Evolutionary conservation across 2,329 filamentous ascomycete species (phyloP).

Genomic region (Colletotrichum endophyticum): DNA sequence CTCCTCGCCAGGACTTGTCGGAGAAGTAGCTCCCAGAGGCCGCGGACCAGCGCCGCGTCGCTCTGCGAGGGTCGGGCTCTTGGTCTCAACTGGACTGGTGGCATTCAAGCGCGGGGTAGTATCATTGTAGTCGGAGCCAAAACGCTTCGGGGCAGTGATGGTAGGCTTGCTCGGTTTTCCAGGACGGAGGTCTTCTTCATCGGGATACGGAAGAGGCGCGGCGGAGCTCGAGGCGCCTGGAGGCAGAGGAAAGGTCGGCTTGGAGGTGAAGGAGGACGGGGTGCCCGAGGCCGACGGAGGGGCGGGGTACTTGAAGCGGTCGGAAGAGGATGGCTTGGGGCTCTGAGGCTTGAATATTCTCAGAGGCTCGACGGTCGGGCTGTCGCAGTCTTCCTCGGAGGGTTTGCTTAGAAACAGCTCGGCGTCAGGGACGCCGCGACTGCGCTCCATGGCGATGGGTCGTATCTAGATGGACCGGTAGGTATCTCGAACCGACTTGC

Average conservation of each 20-base stretch:
- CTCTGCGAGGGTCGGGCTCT: slow-evolving; percentile 74
- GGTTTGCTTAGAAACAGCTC: slow-evolving; percentile 80
- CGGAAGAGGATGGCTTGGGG: slow-evolving; percentile 54
- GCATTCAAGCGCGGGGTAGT: slow-evolving; percentile 57
- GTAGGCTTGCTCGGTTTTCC: slow-evolving; percentile 43
- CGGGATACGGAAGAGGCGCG: slow-evolving; percentile 73
- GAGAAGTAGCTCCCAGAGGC: slow-evolving; percentile 72
- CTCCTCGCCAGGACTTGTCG: slow-evolving; percentile 78
- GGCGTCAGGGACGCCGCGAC: slow-evolving; percentile 74
- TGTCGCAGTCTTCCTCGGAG: slow-evolving; percentile 61
- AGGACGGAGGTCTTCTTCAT: slow-evolving; percentile 63
- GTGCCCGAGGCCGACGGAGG: slow-evolving; percentile 42
- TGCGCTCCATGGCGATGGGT: slow-evolving; percentile 51
- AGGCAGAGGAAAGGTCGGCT: slow-evolving; percentile 67
- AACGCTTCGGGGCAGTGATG: slow-evolving; percentile 47
- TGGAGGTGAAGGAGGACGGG: slow-evolving; percentile 45
- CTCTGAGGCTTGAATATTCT: slow-evolving; percentile 83
- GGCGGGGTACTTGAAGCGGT: slow-evolving; percentile 57
- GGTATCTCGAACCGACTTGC: slow-evolving; percentile 20
- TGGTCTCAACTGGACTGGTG: slow-evolving; percentile 60
- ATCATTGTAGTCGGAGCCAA: slow-evolving; percentile 53
- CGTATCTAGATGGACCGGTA: slow-evolving; percentile 9
- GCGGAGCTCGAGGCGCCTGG: slow-evolving; percentile 75
- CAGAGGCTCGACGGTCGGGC: slow-evolving; percentile 82
- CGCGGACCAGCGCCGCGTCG: slow-evolving; percentile 82